Conservation (phyloP, 2,329 filamentous ascomycete species). For the Aspergillus brunneoviolaceus region DNA sequence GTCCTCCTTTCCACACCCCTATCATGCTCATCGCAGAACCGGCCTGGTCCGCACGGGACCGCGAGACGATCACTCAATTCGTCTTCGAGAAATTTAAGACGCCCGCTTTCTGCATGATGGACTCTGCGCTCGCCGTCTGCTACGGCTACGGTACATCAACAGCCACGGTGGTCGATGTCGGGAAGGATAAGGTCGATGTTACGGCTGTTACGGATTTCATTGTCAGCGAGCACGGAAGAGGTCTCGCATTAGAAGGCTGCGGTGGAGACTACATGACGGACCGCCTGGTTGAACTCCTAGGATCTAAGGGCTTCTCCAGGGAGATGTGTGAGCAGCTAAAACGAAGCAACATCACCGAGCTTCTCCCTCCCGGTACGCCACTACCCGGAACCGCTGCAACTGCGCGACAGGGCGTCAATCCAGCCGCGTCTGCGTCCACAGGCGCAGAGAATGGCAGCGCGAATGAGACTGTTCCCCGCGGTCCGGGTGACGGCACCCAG, state of each 20-base stretch:
- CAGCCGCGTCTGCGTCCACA: constrained; percentile 57
- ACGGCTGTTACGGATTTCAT: constrained; percentile 84
- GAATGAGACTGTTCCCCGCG: constrained; percentile 48
- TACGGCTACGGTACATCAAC: constrained; percentile 78
- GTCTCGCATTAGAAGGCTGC: constrained; percentile 63
- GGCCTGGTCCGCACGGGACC: constrained; percentile 83
- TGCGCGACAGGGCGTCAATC: constrained; percentile 48
- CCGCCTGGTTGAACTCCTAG: constrained; percentile 66
- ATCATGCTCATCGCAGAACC: constrained; percentile 88
- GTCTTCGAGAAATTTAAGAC: constrained; percentile 97
- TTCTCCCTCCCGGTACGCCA: constrained; percentile 55
- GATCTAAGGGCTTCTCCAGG: constrained; percentile 55
- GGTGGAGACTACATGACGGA: constrained; percentile 87
- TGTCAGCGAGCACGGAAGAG: constrained; percentile 66
- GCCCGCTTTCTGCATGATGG: constrained; percentile 85
- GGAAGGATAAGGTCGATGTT: constrained; percentile 87
- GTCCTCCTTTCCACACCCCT: constrained; percentile 89
- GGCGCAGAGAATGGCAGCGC: constrained; percentile 47
- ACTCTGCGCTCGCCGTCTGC: constrained; percentile 78
- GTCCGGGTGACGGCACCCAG: constrained; percentile 56
- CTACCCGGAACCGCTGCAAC: constrained; percentile 52
- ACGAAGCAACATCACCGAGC: constrained; percentile 62
- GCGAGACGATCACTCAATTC: constrained; percentile 86
- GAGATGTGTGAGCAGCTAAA: constrained; percentile 68
- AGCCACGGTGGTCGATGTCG: constrained; percentile 87